Conservation (phyloP, 225 moss, liverwort and hornwort genomes). For the Pseudisothecium myosuroides region DNA sequence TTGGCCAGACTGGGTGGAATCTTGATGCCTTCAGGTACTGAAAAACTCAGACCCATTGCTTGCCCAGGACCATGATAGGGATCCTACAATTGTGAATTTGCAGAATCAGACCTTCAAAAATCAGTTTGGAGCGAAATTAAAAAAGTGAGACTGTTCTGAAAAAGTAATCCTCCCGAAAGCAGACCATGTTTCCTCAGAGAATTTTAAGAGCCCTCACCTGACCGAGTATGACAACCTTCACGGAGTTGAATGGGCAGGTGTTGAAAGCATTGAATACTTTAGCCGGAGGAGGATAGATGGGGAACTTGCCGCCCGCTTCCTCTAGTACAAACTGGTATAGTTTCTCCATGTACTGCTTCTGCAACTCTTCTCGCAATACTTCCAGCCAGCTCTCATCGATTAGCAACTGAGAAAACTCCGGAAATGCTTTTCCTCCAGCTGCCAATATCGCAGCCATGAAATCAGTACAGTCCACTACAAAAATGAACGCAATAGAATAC, state of each 20-base stretch:
- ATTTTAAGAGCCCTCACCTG: slow-evolving; percentile 36
- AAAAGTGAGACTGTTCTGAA: neutral
- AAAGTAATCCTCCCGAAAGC: neutral
- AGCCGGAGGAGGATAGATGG: slow-evolving; percentile 76
- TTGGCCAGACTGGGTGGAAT: slow-evolving; percentile 75
- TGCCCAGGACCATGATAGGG: slow-evolving; percentile 93
- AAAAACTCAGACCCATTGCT: slow-evolving; percentile 96
- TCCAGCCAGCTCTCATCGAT: slow-evolving; percentile 83
- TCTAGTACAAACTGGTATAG: slow-evolving; percentile 62
- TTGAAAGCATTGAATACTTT: slow-evolving; percentile 89
- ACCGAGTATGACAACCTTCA: slow-evolving; percentile 94
- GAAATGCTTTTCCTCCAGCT: slow-evolving; percentile 49
- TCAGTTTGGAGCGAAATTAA: neutral
- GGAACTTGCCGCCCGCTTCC: slow-evolving; percentile 59
- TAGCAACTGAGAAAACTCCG: slow-evolving; percentile 53
- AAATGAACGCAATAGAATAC: neutral
- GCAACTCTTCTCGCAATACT: slow-evolving; percentile 45
- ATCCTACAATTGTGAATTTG: slow-evolving; percentile 33
- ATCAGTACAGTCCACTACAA: neutral
- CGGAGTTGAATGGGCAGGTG: slow-evolving; percentile 69
- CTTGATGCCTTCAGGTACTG: slow-evolving; percentile 59
- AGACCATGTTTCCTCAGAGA: neutral
- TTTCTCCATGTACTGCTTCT: slow-evolving; percentile 55
- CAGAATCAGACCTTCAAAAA: neutral
- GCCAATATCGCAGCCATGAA: neutral